A percentile compares a stretch with the other conserved stretches of the same genome.
These are phyloP conservation scores for Porphyrellus cyaneotinctus DNA, from an alignment of 768 basidiomycete species.

Conservation along the genomic window DNA sequence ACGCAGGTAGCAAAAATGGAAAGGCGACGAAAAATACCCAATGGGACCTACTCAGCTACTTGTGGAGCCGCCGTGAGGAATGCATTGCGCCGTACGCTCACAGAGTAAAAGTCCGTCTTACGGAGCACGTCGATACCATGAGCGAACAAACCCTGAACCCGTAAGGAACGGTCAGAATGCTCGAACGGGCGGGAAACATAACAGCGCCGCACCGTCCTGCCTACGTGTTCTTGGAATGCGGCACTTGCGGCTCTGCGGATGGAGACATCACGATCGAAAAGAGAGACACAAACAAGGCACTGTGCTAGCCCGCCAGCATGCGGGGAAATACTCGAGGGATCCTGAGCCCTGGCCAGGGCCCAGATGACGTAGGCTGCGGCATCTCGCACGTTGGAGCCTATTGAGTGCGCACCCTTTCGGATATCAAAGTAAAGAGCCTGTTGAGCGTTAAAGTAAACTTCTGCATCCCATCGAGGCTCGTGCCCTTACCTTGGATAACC, in stretches of 20 bases:
- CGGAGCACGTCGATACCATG: constrained; percentile 92
- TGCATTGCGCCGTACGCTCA: constrained; percentile 79
- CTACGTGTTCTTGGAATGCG: constrained; percentile 95
- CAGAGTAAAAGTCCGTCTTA: constrained; percentile 93
- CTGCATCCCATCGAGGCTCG: constrained; percentile 4
- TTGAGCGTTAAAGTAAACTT: constrained; percentile 10
- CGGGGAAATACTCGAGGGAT: constrained; percentile 51
- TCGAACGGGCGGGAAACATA: constrained; percentile 1
- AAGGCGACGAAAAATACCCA: constrained; percentile 1
- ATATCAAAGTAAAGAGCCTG: constrained; percentile 93
- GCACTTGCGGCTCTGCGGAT: constrained; percentile 95
- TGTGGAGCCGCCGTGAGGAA: constrained; percentile 83
- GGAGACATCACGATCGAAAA: constrained; percentile 92
- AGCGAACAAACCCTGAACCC: constrained; percentile 73
- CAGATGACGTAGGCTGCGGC: constrained; percentile 92
- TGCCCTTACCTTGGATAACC: constrained; percentile 69
- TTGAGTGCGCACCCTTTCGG: constrained; percentile 86
- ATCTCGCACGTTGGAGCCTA: constrained; percentile 93
- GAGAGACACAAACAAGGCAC: constrained; percentile 69
- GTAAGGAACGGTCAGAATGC: constrained; percentile 16
- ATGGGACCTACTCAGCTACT: constrained; percentile 70
- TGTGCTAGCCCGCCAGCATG: constrained; percentile 65
- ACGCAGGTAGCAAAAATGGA: constrained; percentile 8
- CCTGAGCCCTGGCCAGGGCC: constrained; percentile 84
- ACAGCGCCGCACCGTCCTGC: constrained; percentile 67